Evolutionary conservation across 2,329 filamentous ascomycete genomes (phyloP).

Genomic region (Dactylellina parvicollis): DNA sequence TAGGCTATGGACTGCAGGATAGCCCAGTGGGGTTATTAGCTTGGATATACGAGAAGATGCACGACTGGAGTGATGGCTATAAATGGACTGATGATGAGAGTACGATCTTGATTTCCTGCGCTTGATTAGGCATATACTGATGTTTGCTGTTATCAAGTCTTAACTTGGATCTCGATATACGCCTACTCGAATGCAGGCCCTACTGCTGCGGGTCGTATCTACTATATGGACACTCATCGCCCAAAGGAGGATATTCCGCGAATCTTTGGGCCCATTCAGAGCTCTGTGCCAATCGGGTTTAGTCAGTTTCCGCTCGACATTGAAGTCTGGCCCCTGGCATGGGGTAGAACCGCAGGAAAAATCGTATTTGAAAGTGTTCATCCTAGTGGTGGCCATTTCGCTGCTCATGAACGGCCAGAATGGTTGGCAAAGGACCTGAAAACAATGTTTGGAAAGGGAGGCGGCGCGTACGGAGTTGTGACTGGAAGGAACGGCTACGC

Average conservation of each 20-base stretch:
- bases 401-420: slow-evolving; percentile 64
- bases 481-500: slow-evolving; percentile 30
- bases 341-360: slow-evolving; percentile 33
- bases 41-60: slow-evolving; percentile 60
- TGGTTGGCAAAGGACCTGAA: slow-evolving; percentile 64
- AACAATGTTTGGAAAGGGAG: slow-evolving; percentile 61
- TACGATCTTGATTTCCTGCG: not conserved
- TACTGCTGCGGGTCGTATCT: slow-evolving; percentile 34
- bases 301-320: slow-evolving; percentile 47
- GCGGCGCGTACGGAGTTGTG: slow-evolving; percentile 56
- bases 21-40: slow-evolving; percentile 59
- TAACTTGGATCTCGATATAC: slow-evolving; percentile 50
- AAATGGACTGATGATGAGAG: slow-evolving; percentile 51
- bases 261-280: slow-evolving; percentile 17
- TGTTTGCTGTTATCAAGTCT: slow-evolving; percentile 6
- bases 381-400: slow-evolving; percentile 67
- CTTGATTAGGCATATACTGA: not conserved
- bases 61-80: slow-evolving; percentile 58
- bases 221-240: slow-evolving; percentile 45
- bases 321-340: slow-evolving; percentile 31
- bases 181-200: slow-evolving; percentile 26
- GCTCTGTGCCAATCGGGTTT: slow-evolving; percentile 33
- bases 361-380: slow-evolving; percentile 55
- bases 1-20: slow-evolving; percentile 59
- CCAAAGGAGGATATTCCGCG: not conserved